Conservation (phyloP, 2,329 filamentous ascomycete genomes). For the Incumbomyces delicatus region DNA sequence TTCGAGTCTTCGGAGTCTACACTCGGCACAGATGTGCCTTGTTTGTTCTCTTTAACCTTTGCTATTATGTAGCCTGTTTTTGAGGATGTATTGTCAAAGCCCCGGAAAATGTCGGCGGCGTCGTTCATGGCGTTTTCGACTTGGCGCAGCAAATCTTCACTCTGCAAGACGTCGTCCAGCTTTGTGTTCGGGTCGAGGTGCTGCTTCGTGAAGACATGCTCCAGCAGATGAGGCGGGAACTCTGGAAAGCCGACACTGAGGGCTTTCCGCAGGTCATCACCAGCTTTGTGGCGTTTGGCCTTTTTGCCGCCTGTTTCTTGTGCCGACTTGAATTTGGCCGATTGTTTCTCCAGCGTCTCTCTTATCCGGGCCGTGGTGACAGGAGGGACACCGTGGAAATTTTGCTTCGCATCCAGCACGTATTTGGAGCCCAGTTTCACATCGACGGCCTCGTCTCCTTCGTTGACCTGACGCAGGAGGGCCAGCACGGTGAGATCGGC, state of each 20-base stretch:
- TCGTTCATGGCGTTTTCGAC: slow-evolving; percentile 60
- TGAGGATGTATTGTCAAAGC: slow-evolving; percentile 51
- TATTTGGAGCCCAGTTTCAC: slow-evolving; percentile 70
- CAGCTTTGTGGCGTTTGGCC: slow-evolving; percentile 62
- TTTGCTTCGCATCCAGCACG: slow-evolving; percentile 71
- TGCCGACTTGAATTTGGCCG: slow-evolving; percentile 29
- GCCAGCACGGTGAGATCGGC: slow-evolving; percentile 71
- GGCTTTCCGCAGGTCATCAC: slow-evolving; percentile 67
- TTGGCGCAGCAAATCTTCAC: slow-evolving; percentile 53
- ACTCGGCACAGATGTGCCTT: slow-evolving; percentile 29
- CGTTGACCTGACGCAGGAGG: slow-evolving; percentile 67
- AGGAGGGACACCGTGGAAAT: slow-evolving; percentile 64
- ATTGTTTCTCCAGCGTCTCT: slow-evolving; percentile 56
- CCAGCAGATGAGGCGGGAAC: slow-evolving; percentile 75
- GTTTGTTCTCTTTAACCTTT: slow-evolving; percentile 36
- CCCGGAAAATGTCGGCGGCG: slow-evolving; percentile 59
- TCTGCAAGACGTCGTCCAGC: slow-evolving; percentile 59
- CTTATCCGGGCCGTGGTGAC: slow-evolving; percentile 65
- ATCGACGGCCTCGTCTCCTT: slow-evolving; percentile 74
- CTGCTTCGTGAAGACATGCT: slow-evolving; percentile 66
- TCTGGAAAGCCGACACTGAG: slow-evolving; percentile 79
- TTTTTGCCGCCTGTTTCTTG: slow-evolving; percentile 44
- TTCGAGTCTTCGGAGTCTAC: slow-evolving; percentile 26
- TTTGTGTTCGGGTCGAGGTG: slow-evolving; percentile 60
- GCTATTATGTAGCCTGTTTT: slow-evolving; percentile 78